Base-by-base conservation (phyloP, 805 yeast species). In the Candida morakotiae region DNA sequence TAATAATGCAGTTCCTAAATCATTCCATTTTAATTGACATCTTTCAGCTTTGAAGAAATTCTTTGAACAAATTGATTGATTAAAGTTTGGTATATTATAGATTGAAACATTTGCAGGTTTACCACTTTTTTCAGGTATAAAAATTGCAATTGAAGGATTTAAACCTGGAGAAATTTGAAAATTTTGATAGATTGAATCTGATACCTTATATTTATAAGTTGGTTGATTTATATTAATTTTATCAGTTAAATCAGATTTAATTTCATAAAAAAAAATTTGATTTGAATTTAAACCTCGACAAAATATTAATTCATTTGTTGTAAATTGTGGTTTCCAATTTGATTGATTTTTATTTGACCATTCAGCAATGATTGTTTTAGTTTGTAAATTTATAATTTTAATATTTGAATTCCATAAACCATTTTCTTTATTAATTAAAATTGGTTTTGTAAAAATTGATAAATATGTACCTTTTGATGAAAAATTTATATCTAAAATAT, bases 1-100 rank as follows among this genome's bases (percentile, higher is more conserved):
- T 55, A 94, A 69, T 43, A 91, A 71, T 5, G 97, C 95, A 42
- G 97, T 93, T 42, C 99, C 99, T 45, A 88, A 73, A 24, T 79
- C 75, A 62, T 94, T 93, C 99, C 99, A 93, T 58, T 78, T 83
- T 67, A 93, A 76, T 51, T 77, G 82, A 62, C 96, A 93, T 47
- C 85, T 77, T 58, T 93, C 98, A 35, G 97, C 98, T 66, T 91
- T 89, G 76, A 93, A 93, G 52, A 93, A 87, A 41, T 87, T 79
- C 61, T 91, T 93, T 43, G 81, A 78, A 36, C 93, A 83, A 34
- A 87, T 80, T 23, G 96, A 91, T 49, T 80, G 86, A 47, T 68
- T 65, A 54, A 82, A 77, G 53, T 83, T 72, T 21, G 94, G 88
- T 43, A 87, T 71, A 52, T 83, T 82, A 65, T 83, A 93, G 43